Evolutionary conservation across 2,329 filamentous ascomycete species (phyloP).

Genomic region (Aureobasidium sp.): DNA sequence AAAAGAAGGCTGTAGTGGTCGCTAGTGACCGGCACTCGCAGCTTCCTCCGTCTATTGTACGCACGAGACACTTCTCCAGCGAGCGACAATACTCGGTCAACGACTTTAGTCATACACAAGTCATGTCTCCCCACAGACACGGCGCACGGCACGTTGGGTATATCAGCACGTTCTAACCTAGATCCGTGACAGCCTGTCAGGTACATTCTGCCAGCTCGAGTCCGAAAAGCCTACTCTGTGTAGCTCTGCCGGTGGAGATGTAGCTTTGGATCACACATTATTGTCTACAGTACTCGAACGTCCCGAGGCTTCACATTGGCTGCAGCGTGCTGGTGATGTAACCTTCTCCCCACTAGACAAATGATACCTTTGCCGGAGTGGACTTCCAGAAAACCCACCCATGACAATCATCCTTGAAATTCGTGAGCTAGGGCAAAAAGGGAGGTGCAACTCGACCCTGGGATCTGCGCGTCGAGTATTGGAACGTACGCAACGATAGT

Average conservation of each 20-base stretch:
- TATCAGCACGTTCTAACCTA: constrained; percentile 14
- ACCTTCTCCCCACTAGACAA: neutral
- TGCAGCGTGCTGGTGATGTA: constrained; percentile 1
- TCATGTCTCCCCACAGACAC: constrained; percentile 13
- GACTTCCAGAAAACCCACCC: constrained; percentile 4
- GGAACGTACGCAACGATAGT: constrained; percentile 3
- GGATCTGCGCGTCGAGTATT: constrained; percentile 12
- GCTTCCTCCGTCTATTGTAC: neutral
- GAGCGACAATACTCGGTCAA: constrained; percentile 1
- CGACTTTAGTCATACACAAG: constrained; percentile 11
- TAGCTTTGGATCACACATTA: neutral
- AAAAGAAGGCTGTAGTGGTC: constrained; percentile 6
- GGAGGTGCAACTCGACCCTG: neutral
- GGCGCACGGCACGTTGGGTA: constrained; percentile 13
- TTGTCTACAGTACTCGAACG: neutral
- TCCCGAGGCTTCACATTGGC: neutral
- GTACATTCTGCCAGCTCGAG: constrained; percentile 9
- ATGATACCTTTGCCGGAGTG: constrained; percentile 8
- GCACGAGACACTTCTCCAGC: neutral
- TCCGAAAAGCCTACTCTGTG: neutral
- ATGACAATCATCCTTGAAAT: constrained; percentile 2
- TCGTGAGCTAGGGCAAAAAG: neutral
- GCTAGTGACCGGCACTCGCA: constrained; percentile 1
- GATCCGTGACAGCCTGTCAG: constrained; percentile 15
- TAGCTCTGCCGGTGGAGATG: neutral